A percentile compares a stretch with the other conserved stretches of the same genome.
These are phyloP conservation scores for Nothopassalora personata DNA, from an alignment of 2,329 filamentous ascomycete species.

Conservation along the genomic window DNA sequence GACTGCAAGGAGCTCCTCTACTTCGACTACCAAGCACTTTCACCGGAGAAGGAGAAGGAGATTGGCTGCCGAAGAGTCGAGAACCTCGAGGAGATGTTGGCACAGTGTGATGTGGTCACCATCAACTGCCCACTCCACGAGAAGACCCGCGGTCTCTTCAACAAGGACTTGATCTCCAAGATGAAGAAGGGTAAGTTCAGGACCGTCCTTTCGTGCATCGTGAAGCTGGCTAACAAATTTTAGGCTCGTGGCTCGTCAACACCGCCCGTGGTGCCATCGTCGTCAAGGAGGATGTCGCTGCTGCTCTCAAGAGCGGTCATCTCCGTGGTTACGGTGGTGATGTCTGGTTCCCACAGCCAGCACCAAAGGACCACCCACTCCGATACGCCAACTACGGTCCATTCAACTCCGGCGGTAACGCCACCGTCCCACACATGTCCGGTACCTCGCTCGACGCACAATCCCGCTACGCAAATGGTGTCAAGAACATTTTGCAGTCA, in stretches of 20 bases:
- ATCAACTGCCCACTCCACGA: constrained; percentile 99
- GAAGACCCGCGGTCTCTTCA: constrained; percentile 93
- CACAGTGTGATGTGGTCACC: constrained; percentile 93
- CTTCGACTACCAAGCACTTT: constrained; percentile 97
- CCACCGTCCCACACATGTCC: constrained; percentile 98
- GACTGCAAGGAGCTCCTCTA: constrained; percentile 99
- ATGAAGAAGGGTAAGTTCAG: constrained; percentile 83
- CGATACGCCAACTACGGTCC: constrained; percentile 81
- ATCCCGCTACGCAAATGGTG: constrained; percentile 56
- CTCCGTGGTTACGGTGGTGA: constrained; percentile 83
- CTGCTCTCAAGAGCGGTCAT: constrained; percentile 84
- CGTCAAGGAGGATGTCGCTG: constrained; percentile 97
- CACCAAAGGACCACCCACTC: constrained; percentile 85
- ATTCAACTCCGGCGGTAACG: constrained; percentile 85
- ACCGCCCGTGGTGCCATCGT: constrained; percentile 98
- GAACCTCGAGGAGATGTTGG: constrained; percentile 84
- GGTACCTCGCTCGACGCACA: constrained; percentile 98
- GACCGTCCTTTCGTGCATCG: background rate
- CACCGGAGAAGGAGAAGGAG: constrained; percentile 80
- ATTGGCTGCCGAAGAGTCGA: constrained; percentile 91
- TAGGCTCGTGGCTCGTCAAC: constrained; percentile 94
- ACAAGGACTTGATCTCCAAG: constrained; percentile 97
- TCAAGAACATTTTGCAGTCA: constrained; percentile 82
- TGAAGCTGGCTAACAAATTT: constrained; percentile 8
- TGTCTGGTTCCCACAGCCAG: constrained; percentile 97